Conservation (phyloP, 768 basidiomycete genomes). For the Russula olivacea region DNA sequence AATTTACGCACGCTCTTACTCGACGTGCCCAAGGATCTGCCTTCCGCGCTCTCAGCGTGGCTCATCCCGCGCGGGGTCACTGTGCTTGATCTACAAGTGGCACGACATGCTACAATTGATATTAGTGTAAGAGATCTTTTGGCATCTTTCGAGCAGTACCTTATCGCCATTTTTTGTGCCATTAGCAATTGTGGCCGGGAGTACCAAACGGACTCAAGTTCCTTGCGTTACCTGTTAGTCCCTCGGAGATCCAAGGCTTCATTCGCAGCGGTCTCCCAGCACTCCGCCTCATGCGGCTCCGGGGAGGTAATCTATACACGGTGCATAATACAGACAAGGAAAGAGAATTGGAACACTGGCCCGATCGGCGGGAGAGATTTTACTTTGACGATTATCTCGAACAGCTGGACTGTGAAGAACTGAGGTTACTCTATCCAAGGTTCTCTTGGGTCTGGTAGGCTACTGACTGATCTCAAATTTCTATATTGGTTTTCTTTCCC, state of each 20-base stretch:
- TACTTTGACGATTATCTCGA: conserved; percentile 20
- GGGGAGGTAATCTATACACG: conserved; percentile 5
- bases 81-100: conserved; percentile 42
- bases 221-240: conserved; percentile 27
- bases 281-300: conserved; percentile 15
- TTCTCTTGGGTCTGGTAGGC: conserved; percentile 16
- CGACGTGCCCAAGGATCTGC: conserved; percentile 57
- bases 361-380: conserved; percentile 7
- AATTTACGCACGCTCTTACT: conserved; percentile 51
- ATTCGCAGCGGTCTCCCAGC: conserved; percentile 4
- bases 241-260: background rate
- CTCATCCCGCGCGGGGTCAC: conserved; percentile 48
- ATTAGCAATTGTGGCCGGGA: conserved; percentile 18
- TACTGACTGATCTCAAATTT: background rate
- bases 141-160: conserved; percentile 28
- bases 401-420: conserved; percentile 15
- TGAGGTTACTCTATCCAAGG: conserved; percentile 5
- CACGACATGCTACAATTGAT: conserved; percentile 30
- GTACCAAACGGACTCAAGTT: conserved; percentile 28
- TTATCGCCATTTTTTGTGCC: conserved; percentile 4
- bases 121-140: background rate
- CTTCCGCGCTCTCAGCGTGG: conserved; percentile 60
- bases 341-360: conserved; percentile 17
- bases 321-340: background rate
- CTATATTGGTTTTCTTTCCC: background rate